A percentile compares a stretch with the other conserved stretches of the same genome.
phyloP scores from a whole-genome alignment of 2,329 filamentous ascomycete genomes.

The Diaporthe sp. region DNA sequence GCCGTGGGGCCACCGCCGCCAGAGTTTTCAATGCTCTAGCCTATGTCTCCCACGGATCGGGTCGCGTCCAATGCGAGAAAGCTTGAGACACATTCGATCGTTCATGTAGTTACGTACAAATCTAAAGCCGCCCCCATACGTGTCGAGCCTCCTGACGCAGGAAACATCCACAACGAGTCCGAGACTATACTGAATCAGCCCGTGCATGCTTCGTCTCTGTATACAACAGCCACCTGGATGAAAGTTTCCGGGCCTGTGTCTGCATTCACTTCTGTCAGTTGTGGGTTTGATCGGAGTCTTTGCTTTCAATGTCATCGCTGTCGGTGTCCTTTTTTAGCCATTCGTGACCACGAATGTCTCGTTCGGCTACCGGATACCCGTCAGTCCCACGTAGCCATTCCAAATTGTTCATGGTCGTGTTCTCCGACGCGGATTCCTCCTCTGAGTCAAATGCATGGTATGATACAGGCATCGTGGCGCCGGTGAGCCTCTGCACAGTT shows the following conservation, averaged over 20 bases:
- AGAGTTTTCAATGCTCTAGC: constrained; percentile 20
- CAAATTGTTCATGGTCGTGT: neutral
- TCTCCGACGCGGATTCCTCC: neutral
- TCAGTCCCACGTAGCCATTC: neutral
- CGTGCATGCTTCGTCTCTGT: neutral
- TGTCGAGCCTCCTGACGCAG: constrained; percentile 1
- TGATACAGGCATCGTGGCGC: neutral
- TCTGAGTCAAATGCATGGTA: neutral
- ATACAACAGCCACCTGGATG: neutral
- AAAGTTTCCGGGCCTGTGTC: too few relatives aligned
- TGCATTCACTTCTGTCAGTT: neutral
- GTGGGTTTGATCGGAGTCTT: constrained; percentile 14
- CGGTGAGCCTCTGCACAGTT: neutral
- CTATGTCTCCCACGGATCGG: neutral
- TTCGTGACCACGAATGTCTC: neutral
- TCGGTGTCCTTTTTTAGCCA: neutral
- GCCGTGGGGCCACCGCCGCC: constrained; percentile 22
- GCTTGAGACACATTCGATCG: neutral
- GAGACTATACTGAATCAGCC: neutral
- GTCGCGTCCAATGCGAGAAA: neutral
- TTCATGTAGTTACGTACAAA: neutral
- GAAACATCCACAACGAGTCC: neutral
- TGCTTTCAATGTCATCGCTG: neutral
- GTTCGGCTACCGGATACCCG: neutral
- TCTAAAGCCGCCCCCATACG: neutral